Evolutionary conservation across 768 basidiomycete species (phyloP).

Genomic region (Omphalotus guepiniiformis): DNA sequence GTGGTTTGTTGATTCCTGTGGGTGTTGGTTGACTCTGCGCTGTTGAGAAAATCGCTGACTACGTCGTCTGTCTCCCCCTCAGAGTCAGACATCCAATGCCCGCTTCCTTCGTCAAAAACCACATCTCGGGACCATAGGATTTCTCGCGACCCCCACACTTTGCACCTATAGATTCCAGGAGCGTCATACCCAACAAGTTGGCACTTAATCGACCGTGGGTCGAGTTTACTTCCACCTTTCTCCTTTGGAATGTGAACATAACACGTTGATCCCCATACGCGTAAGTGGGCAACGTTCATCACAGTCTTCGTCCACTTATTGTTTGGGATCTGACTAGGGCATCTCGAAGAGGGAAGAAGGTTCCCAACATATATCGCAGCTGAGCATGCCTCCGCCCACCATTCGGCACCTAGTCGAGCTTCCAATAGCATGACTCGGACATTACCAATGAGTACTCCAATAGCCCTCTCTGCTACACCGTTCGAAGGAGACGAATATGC

Average conservation of each 20-base stretch:
- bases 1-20: no score
- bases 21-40: background rate
- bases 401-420: no score
- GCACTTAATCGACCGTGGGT: no score
- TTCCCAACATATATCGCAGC: no score
- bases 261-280: no score
- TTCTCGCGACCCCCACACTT: background rate
- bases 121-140: slow-evolving; percentile 1
- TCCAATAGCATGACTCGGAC: slow-evolving; percentile 8
- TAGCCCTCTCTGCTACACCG: slow-evolving; percentile 7
- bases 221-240: no score
- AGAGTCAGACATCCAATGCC: background rate
- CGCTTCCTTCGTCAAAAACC: background rate
- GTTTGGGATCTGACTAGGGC: no score
- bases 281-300: no score
- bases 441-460: background rate
- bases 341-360: slow-evolving; percentile 5
- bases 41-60: background rate
- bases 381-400: no score
- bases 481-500: background rate
- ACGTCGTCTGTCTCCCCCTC: slow-evolving; percentile 4
- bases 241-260: no score
- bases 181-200: no score
- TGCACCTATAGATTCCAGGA: slow-evolving; percentile 1
- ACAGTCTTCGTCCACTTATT: no score